Base-by-base conservation (phyloP, 2,329 filamentous ascomycete species). In the Fusarium devonianum region DNA sequence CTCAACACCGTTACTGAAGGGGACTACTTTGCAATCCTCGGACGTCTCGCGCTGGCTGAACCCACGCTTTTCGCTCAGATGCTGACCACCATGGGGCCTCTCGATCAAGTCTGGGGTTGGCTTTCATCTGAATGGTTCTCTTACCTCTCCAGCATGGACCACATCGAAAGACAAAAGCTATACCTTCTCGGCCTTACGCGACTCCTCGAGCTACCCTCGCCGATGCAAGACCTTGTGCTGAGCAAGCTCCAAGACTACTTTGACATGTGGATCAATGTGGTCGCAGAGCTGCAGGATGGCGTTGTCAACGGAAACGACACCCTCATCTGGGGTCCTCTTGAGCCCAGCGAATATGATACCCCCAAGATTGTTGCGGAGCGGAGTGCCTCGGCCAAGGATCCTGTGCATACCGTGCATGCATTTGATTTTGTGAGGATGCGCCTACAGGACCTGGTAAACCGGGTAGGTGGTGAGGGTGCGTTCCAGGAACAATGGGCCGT, bases 1-100 rank as follows among this genome's bases (percentile, higher is more conserved):
- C 82, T 97, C 23, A 87, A 88, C 62, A 84, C 86, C 10, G 80
- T 92, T 9, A 86, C 89, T 1, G 86, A 96, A 66, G 89, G 89
- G 0, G 90, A 96, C 67, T 96, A 96, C 69, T 88, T 96, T 66
- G 83, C 85, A 4, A 85, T 97, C 2, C 78, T 99, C 2, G 87
- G 90, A 2, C 87, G 92, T 2, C 80, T 97, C 12, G 83, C 87
- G 0, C 74, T 96, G 2, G 85, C 86, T 1, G 88, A 88, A 26
- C 90, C 92, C 1, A 72, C 73, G 3, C 75, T 89, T 2, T 88
- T 96, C 59, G 75, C 86, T 4, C 77, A 82, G 13, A 75, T 85
- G 70, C 70, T 87, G 13, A 70, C 71, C 13, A 72, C 75, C 4
- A 72, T 79, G 50, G 76, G 75, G 1, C 64, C 70, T 7, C 57